Conservation (phyloP, 192 early-diverging fungal genomes). For the Ambispora gerdemannii region DNA sequence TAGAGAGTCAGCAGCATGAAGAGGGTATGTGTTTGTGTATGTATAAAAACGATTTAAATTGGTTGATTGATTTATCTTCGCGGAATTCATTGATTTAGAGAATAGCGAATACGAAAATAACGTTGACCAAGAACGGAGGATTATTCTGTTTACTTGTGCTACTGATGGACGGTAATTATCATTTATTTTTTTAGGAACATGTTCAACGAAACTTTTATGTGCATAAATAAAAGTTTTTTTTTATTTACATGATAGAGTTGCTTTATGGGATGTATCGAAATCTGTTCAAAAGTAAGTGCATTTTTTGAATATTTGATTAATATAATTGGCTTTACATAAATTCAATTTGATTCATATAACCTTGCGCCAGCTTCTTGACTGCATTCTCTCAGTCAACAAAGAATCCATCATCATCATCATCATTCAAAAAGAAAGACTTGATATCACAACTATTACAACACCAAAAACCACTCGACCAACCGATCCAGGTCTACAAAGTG, state of each 20-base stretch:
- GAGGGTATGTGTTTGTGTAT: neutral
- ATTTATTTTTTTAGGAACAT: conserved; percentile 4
- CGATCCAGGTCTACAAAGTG: conserved; percentile 34
- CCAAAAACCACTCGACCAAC: conserved; percentile 27
- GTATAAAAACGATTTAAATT: conserved; percentile 1
- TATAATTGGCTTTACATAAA: neutral
- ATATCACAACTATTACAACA: conserved; percentile 16
- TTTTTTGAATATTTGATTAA: conserved; percentile 26
- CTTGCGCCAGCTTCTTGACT: neutral
- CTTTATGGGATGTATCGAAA: conserved; percentile 48
- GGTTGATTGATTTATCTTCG: no score
- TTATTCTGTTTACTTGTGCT: conserved; percentile 53
- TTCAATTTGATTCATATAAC: no score
- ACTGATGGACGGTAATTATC: conserved; percentile 46
- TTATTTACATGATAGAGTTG: conserved; percentile 36
- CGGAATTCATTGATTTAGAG: neutral
- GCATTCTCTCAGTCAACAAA: neutral
- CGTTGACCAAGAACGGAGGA: no score
- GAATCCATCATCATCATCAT: no score
- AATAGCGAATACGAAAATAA: conserved; percentile 29
- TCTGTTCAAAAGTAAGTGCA: conserved; percentile 28
- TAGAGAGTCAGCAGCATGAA: conserved; percentile 36
- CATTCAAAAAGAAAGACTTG: neutral
- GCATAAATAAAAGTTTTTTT: neutral
- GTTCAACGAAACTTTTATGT: neutral